phyloP scores from a whole-genome alignment of 768 basidiomycete genomes.

The Phylloporus sp. region DNA sequence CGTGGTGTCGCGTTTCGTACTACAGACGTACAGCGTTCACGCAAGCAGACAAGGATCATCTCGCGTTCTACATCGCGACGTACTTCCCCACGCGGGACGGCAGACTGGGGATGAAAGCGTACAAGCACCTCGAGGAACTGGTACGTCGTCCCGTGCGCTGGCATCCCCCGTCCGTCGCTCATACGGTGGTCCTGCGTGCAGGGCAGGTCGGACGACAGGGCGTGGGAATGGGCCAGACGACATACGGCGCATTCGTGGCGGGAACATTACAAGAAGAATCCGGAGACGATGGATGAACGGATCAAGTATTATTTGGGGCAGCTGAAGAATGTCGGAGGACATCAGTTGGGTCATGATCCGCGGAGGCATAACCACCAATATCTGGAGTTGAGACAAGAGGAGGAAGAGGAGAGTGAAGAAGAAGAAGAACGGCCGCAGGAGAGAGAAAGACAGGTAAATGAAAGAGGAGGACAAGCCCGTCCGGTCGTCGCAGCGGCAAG shows the following conservation, averaged over 20 bases:
- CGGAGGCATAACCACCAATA: conserved; percentile 21
- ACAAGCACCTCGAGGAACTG: conserved; percentile 42
- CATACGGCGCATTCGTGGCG: conserved; percentile 63
- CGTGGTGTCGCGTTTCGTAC: too few relatives aligned
- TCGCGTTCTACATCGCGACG: conserved; percentile 46
- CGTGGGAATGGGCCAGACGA: conserved; percentile 33
- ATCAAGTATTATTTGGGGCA: conserved; percentile 32
- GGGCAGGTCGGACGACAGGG: conserved; percentile 33
- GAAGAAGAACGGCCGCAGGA: conserved; percentile 6
- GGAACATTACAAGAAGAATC: conserved; percentile 49
- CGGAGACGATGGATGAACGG: conserved; percentile 34
- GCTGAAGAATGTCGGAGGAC: conserved; percentile 12
- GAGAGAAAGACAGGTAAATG: not conserved
- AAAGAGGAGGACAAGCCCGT: not conserved
- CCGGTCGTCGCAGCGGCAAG: not conserved
- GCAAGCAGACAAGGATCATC: conserved; percentile 36
- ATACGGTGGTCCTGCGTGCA: conserved; percentile 2
- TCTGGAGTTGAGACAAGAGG: not conserved
- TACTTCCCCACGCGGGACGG: conserved; percentile 40
- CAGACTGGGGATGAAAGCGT: conserved; percentile 46
- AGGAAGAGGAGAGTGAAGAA: conserved; percentile 7
- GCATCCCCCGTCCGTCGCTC: not conserved
- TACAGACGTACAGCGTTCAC: conserved; percentile 32
- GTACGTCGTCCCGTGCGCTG: conserved; percentile 31
- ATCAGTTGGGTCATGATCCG: conserved; percentile 21